Evolutionary conservation across 1,139 yeast species (phyloP), one percentile per base, ranked within the genome.

Genomic region (Blastobotrys niveus): DNA sequence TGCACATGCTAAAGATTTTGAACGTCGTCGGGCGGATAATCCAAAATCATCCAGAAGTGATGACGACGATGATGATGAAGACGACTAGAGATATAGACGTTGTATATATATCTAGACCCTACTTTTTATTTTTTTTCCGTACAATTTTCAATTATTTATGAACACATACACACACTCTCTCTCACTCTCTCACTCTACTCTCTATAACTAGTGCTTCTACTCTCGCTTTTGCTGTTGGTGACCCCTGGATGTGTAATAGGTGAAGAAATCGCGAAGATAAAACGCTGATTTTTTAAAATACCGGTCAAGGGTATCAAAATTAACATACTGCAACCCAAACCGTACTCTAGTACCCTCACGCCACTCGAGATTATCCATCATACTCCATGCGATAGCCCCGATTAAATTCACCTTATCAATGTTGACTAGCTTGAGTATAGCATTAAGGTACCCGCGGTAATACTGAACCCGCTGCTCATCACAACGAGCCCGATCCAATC

Each of bases 311-410:
- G 67, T 65, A 9, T 61, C 56, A 49, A 62, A 63, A 50, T 67
- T 64, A 19, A 67, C 67, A 18, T 58, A 61, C 49, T 66, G 70
- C 15, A 67, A 44, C 15, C 71, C 71, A 51, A 64, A 67, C 34
- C 66, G 61, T 19, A 60, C 59, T 2, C 38, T 49, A 3, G 41
- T 38, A 30, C 66, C 66, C 40, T 60, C 62, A 32, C 68, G 61
- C 60, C 68, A 67, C 46, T 66, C 70, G 53, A 65, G 57, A 48
- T 66, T 65, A 50, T 67, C 71, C 30, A 60, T 59, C 47, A 61
- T 58, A 12, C 67, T 57, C 71, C 71, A 67, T 2, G 67, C 67
- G 39, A 65, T 57, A 2, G 66, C 63, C 2, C 69, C 68, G 17
- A 57, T 52, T 19, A 67, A 54, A n/a, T 63, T 50, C 9, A 66